Evolutionary conservation across 805 yeast genomes (phyloP).

Genomic region (Candida gorgasii): DNA sequence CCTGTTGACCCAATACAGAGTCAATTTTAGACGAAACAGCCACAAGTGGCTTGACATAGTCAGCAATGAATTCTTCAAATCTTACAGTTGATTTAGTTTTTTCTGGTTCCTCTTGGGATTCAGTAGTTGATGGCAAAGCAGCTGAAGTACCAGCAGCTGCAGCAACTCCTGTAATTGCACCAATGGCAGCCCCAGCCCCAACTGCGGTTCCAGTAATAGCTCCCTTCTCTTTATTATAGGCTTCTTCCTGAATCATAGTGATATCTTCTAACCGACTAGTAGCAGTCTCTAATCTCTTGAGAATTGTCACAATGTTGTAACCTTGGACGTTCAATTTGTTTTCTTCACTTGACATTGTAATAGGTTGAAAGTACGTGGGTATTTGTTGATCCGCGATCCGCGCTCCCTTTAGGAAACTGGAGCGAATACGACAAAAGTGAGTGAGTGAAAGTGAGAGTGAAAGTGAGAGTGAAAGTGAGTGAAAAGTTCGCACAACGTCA

Average conservation of each 20-base stretch:
- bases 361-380: background rate
- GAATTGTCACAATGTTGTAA: slow-evolving; percentile 79
- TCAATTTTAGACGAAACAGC: slow-evolving; percentile 54
- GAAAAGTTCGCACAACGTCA: background rate
- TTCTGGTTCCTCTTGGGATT: slow-evolving; percentile 12
- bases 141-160: background rate
- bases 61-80: slow-evolving; percentile 55
- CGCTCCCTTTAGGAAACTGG: no score
- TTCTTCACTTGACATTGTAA: slow-evolving; percentile 38
- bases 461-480: background rate
- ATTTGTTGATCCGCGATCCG: slow-evolving; percentile 5
- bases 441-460: background rate
- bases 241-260: slow-evolving; percentile 72
- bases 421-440: no score
- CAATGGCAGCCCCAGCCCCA: background rate
- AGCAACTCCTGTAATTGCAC: slow-evolving; percentile 8
- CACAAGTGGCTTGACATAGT: slow-evolving; percentile 61
- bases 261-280: slow-evolving; percentile 90
- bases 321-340: slow-evolving; percentile 65
- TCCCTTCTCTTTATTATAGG: slow-evolving; percentile 20
- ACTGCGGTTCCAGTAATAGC: slow-evolving; percentile 7
- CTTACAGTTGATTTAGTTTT: slow-evolving; percentile 48
- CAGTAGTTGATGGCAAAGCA: background rate
- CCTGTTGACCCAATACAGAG: slow-evolving; percentile 57
- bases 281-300: slow-evolving; percentile 80